A percentile compares a stretch with the other conserved stretches of the same genome.
Conservation (phyloP, 495 filamentous ascomycete genomes). For the Lentithecium fluviatile region DNA sequence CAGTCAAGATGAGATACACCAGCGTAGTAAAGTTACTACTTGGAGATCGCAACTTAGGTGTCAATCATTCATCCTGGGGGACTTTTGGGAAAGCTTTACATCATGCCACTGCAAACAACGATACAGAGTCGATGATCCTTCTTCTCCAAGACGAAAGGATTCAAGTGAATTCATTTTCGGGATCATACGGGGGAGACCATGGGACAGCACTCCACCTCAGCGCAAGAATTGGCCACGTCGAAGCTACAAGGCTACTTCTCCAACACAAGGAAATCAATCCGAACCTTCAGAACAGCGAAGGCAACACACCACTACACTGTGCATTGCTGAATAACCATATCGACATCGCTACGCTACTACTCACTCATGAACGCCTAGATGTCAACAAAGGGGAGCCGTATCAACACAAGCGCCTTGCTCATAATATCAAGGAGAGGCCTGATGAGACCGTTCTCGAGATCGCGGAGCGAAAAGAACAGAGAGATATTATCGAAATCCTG, state of each 20-base stretch:
- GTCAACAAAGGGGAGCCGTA: too few species aligned
- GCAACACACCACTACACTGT: too few species aligned
- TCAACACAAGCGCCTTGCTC: too few species aligned
- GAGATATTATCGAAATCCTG: conserved; percentile 6
- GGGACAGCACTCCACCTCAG: background rate
- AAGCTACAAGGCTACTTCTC: conserved; percentile 2
- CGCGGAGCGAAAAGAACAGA: background rate
- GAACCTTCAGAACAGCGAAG: background rate
- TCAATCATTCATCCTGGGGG: too few species aligned
- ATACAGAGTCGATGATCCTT: background rate
- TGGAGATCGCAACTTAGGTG: too few species aligned
- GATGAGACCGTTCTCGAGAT: background rate
- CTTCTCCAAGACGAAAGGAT: conserved; percentile 1
- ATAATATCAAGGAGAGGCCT: too few species aligned
- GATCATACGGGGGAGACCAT: too few species aligned
- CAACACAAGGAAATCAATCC: background rate
- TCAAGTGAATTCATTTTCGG: background rate
- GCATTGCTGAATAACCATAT: too few species aligned
- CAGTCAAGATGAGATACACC: too few species aligned
- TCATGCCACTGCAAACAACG: background rate
- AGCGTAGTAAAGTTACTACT: too few species aligned
- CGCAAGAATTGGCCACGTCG: background rate
- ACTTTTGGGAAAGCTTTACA: background rate
- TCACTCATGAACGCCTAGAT: too few species aligned
- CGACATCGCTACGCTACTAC: too few species aligned